Evolutionary conservation across 345 rosid species (phyloP).

Genomic region (Hypericum androsaemum): DNA sequence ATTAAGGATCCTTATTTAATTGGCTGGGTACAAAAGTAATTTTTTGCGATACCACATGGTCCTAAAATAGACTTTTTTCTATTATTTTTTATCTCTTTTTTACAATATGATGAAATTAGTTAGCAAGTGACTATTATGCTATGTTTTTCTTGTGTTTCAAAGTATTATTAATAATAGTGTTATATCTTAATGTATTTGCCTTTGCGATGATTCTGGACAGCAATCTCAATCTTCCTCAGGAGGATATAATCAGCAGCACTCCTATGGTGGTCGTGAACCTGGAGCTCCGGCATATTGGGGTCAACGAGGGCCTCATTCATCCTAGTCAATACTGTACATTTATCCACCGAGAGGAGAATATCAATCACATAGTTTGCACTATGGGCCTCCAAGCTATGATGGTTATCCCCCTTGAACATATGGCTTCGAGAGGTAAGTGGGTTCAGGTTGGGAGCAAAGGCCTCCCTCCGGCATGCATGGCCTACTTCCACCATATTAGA

Average conservation of each 20-base stretch:
- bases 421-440: conserved; percentile 57
- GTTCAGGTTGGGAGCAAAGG: conserved; percentile 76
- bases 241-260: conserved; percentile 46
- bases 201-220: conserved; percentile 28
- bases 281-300: conserved; percentile 67
- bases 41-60: no score
- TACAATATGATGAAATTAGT: no score
- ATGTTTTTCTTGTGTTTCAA: conserved; percentile 8
- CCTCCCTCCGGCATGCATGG: conserved; percentile 47
- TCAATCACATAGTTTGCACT: conserved; percentile 55
- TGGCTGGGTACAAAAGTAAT: no score
- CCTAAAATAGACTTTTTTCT: no score
- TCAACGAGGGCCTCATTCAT: conserved; percentile 49
- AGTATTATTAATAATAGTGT: neutral
- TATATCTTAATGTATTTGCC: neutral
- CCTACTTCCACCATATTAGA: conserved; percentile 49
- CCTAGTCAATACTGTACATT: conserved; percentile 49
- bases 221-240: conserved; percentile 40
- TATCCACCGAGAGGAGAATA: conserved; percentile 74
- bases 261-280: conserved; percentile 57
- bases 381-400: conserved; percentile 44
- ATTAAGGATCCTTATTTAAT: no score
- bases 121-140: no score
- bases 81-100: no score
- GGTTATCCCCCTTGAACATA: conserved; percentile 54